Percentiles rank a stretch among this genome's conserved stretches.
Conservation (phyloP, 345 rosid genomes). For the Isatis tinctoria region DNA sequence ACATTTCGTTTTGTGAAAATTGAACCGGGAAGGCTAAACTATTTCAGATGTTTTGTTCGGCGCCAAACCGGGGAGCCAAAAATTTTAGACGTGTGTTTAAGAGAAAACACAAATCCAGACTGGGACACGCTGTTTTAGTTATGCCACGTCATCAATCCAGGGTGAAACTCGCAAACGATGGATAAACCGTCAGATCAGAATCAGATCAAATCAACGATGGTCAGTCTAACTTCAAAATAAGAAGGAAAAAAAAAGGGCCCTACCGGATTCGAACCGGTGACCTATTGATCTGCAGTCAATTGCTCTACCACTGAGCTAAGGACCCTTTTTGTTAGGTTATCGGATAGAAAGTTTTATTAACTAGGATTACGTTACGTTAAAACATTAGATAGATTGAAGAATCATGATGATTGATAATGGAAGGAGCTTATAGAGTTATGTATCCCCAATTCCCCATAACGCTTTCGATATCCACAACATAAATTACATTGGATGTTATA, state of each 20-base stretch:
- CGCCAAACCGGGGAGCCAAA: not conserved
- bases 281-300: conserved; percentile 74
- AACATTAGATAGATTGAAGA: not conserved
- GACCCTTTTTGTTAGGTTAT: conserved; percentile 24
- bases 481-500: not conserved
- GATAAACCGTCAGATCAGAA: not conserved
- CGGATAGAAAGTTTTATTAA: no score
- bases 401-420: not conserved
- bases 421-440: not conserved
- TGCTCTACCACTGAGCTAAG: conserved; percentile 82
- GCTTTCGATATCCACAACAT: not conserved
- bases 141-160: not conserved
- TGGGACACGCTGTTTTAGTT: not conserved
- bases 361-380: no score
- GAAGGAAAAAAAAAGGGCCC: conserved; percentile 19
- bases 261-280: conserved; percentile 48
- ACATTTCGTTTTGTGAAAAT: not conserved
- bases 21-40: not conserved
- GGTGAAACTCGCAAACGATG: not conserved
- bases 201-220: not conserved
- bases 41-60: not conserved
- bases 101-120: not conserved
- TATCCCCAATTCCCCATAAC: not conserved
- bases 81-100: not conserved
- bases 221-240: not conserved